These are phyloP conservation scores for Biancaea sappan DNA, from an alignment of 306 rosid genomes.

Conservation along the genomic window DNA sequence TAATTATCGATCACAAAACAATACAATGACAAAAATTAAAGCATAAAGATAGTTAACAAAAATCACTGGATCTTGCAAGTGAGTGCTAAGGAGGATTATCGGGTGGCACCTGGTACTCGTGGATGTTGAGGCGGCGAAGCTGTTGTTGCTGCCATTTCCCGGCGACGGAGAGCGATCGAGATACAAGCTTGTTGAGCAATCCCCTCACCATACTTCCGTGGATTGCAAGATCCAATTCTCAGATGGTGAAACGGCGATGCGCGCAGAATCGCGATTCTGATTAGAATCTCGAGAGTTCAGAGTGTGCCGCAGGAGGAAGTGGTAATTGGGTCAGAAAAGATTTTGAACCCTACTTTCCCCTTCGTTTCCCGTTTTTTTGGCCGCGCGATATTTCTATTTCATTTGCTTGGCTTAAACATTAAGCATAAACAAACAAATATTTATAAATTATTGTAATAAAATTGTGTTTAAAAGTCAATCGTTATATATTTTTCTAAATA, in stretches of 20 bases:
- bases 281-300: background rate
- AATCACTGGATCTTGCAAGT: background rate
- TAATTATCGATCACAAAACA: background rate
- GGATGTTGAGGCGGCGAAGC: constrained; percentile 19
- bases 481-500: too few species aligned
- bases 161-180: constrained; percentile 48
- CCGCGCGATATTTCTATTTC: background rate
- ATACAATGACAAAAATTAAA: background rate
- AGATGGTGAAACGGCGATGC: background rate
- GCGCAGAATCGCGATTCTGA: background rate
- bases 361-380: background rate
- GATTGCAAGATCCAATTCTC: background rate
- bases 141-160: constrained; percentile 58
- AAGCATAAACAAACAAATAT: too few species aligned
- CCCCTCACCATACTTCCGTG: constrained; percentile 72
- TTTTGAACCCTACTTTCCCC: background rate
- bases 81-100: background rate
- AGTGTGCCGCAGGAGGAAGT: background rate
- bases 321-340: background rate
- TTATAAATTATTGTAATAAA: too few species aligned
- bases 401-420: background rate
- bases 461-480: too few species aligned
- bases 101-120: constrained; percentile 87
- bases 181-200: constrained; percentile 68
- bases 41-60: background rate